Evolutionary conservation across 768 basidiomycete species (phyloP), one percentile per base, ranked within the genome.

Genomic region (Leccinum broughii): DNA sequence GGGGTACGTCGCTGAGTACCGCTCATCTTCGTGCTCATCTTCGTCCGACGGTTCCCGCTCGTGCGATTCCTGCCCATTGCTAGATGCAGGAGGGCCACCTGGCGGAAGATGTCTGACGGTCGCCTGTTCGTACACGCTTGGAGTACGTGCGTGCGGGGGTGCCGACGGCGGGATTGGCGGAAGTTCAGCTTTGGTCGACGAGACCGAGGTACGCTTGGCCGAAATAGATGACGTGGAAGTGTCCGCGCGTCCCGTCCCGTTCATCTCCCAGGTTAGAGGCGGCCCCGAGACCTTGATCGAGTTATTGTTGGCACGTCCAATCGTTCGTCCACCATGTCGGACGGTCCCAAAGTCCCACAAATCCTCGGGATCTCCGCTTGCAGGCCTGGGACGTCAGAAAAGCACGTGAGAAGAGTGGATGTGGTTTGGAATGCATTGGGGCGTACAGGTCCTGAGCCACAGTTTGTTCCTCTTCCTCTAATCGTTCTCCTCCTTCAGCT

Each of bases 341-440:
- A 98, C 89, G 8, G 96, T 98, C 14, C 96, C 96, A 75, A 98
- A 97, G 72, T 98, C 96, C 96, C 96, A 98, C 35, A 98, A 77
- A 64, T 95, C 93, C 55, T 92, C 92, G 3, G 83, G 80, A 65
- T 90, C 89, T 39, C 80, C 81, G 57, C 79, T 78, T 13, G 77
- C 72, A 53, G 80, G 79, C 52, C 87, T 89, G 61, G n/a, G 51
- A 51, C 17, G 28, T 32, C 39, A 2, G 17, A 7, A 26, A 30
- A 46, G 32, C 20, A 20, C 22, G 49, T 32, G 44, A 57, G 57
- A 22, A 49, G 46, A 24, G 20, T 26, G 11, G 22, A 62, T 14
- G 8, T 46, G 39, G 15, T 3, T 15, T 48, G 49, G 51, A 0
- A 20, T 28, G 17, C 17, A 55, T 49, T 22, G 55, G 4, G 17